Evolutionary conservation across 192 early-diverging fungal species (phyloP).

Genomic region (Piromyces sp.): DNA sequence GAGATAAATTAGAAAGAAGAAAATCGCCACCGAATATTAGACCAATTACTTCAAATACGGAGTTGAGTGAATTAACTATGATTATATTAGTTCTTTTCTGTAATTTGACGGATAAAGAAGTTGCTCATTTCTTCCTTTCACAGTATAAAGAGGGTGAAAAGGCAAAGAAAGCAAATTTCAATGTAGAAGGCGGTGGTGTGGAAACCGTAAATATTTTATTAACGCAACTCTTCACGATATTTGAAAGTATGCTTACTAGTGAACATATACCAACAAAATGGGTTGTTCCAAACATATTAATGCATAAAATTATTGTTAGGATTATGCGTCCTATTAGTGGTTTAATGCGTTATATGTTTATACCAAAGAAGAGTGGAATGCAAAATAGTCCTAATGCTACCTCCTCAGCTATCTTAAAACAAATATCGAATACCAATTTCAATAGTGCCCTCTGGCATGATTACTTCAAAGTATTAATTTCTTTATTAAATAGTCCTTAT

Average conservation of each 20-base stretch:
- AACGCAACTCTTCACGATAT: not conserved
- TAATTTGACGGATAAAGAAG: not conserved
- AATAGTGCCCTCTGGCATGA: constrained; percentile 13
- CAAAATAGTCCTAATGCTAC: constrained; percentile 1
- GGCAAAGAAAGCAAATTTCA: not conserved
- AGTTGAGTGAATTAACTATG: not conserved
- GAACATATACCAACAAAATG: constrained; percentile 16
- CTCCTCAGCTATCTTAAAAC: not conserved
- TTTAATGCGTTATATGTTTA: constrained; percentile 4
- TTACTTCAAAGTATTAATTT: constrained; percentile 23
- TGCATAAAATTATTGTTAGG: constrained; percentile 11
- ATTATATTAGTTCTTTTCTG: not conserved
- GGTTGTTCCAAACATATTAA: constrained; percentile 15
- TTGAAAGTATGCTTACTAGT: not conserved
- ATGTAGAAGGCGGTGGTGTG: not conserved
- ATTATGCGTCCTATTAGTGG: constrained; percentile 13
- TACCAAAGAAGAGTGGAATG: constrained; percentile 5
- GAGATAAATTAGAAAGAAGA: not conserved
- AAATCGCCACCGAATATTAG: not conserved
- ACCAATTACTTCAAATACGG: not conserved
- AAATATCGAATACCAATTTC: not conserved
- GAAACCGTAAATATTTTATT: not conserved
- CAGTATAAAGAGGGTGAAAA: not conserved
- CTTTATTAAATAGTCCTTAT: constrained; percentile 28
- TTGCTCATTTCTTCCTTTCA: not conserved